Base-by-base conservation (phyloP, 1,139 yeast species). In the Hanseniaspora sp. region DNA sequence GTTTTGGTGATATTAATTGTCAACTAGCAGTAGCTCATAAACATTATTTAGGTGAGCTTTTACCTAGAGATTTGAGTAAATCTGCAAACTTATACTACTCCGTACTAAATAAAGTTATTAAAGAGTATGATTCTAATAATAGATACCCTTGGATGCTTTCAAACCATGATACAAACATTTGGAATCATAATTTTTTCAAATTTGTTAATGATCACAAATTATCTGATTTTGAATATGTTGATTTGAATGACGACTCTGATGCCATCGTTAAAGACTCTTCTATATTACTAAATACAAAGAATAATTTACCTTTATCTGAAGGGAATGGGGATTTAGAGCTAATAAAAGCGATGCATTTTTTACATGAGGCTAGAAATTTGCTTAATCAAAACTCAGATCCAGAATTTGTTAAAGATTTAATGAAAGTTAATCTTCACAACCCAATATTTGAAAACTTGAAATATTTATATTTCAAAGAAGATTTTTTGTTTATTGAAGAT, bases 1-100 rank as follows among this genome's bases (percentile, higher is more conserved):
- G 18, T 18, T 15, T 31, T 3, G 54, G 48, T 1, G 48, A 51
- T 18, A 18, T 43, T 0, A 51, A 45, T 7, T 51, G 54, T 28
- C 45, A 44, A 35, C n/a, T 51, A 12, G 42, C 43, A 5, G 35
- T 51, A 39, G 49, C 54, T n/a, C 48, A 51, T 23, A 51, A 51
- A 39, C 31, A 51, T n/a, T 30, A 35, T n/a, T 2, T 51, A 7
- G 54, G 54, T 3, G 41, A 51, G 11, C 28, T 35, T 31, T 30
- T 51, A 7, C 15, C 18, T 4, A 39, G 33, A 33, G 54, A 51
- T 37, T 38, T 33, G 6, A 12, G 15, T n/a, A 39, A 45, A 28
- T 30, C 54, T 7, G 33, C 30, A 23, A 13, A 29, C 1, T 3
- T 51, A 13, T 46, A 51, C 23, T 51, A 44, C 15, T 28, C 29